These are phyloP conservation scores for Solanum boliviense DNA, from an alignment of 257 asterid species.

Conservation along the genomic window DNA sequence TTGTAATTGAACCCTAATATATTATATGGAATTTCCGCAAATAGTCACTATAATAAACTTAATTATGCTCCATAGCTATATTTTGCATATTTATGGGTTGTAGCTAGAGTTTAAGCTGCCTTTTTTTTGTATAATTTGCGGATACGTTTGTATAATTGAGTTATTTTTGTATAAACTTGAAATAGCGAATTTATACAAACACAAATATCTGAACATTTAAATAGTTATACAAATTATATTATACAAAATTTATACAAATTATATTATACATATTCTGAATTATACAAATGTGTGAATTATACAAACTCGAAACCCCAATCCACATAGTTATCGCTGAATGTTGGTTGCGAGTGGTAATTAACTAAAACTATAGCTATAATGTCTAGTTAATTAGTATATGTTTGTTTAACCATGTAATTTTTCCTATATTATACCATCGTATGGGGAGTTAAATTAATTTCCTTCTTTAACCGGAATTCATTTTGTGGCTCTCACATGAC, in stretches of 20 bases:
- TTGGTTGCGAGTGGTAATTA: background rate
- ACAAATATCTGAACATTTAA: too few relatives aligned
- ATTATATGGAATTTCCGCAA: background rate
- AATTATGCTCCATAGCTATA: too few relatives aligned
- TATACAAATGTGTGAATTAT: too few relatives aligned
- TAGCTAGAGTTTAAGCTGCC: too few relatives aligned
- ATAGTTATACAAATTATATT: too few relatives aligned
- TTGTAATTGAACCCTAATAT: background rate
- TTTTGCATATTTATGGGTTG: accelerated
- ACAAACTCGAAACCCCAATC: background rate
- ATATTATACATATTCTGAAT: too few relatives aligned
- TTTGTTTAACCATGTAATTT: too few relatives aligned
- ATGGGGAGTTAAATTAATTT: background rate
- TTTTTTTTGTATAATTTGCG: background rate
- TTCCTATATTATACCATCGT: background rate
- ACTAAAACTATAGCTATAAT: background rate
- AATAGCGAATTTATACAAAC: background rate
- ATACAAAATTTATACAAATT: too few relatives aligned
- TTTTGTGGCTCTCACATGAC: background rate
- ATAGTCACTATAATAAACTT: background rate
- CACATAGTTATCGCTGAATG: background rate
- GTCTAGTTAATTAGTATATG: background rate
- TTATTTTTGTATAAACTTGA: background rate
- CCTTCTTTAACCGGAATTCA: background rate
- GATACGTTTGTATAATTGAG: background rate